These are phyloP conservation scores for Candida sojae DNA, from an alignment of 1,139 yeast species.

Conservation along the genomic window DNA sequence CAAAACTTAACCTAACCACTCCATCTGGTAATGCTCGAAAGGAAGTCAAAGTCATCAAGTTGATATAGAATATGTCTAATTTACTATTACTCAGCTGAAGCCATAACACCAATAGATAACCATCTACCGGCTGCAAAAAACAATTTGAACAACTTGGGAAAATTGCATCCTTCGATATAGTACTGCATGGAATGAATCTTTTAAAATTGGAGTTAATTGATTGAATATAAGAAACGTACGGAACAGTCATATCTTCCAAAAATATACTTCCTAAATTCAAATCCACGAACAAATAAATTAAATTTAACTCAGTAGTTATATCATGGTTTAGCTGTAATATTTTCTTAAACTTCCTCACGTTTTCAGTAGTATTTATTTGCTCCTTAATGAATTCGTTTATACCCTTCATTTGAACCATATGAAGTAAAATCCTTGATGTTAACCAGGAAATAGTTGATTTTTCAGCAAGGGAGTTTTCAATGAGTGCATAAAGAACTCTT, in stretches of 20 bases:
- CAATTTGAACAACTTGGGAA: slow-evolving; percentile 7
- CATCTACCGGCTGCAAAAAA: slow-evolving; percentile 17
- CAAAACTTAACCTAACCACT: slow-evolving; percentile 12
- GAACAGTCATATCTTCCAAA: slow-evolving; percentile 7
- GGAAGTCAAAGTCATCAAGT: slow-evolving; percentile 14
- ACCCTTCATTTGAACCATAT: slow-evolving; percentile 1
- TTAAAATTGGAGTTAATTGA: slow-evolving; percentile 16
- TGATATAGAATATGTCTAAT: slow-evolving; percentile 13
- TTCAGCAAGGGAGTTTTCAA: slow-evolving; percentile 5
- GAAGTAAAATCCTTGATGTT: slow-evolving; percentile 6
- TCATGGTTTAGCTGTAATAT: slow-evolving; percentile 12
- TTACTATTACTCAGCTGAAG: slow-evolving; percentile 4
- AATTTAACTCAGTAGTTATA: slow-evolving; percentile 14
- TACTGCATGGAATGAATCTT: slow-evolving; percentile 16
- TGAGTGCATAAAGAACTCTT: slow-evolving; percentile 4
- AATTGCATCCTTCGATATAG: slow-evolving; percentile 5
- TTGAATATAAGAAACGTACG: slow-evolving; percentile 15
- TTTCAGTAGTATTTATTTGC: slow-evolving; percentile 3
- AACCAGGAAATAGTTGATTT: slow-evolving; percentile 7
- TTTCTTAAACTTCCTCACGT: slow-evolving; percentile 7
- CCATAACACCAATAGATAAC: slow-evolving; percentile 18
- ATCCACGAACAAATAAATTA: slow-evolving; percentile 9
- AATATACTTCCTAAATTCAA: slow-evolving; percentile 6
- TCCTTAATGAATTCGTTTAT: neutral
- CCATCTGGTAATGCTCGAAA: slow-evolving; percentile 12